These are phyloP conservation scores for Epichloe hybrida DNA, from an alignment of 2,329 filamentous ascomycete genomes.

Conservation along the genomic window DNA sequence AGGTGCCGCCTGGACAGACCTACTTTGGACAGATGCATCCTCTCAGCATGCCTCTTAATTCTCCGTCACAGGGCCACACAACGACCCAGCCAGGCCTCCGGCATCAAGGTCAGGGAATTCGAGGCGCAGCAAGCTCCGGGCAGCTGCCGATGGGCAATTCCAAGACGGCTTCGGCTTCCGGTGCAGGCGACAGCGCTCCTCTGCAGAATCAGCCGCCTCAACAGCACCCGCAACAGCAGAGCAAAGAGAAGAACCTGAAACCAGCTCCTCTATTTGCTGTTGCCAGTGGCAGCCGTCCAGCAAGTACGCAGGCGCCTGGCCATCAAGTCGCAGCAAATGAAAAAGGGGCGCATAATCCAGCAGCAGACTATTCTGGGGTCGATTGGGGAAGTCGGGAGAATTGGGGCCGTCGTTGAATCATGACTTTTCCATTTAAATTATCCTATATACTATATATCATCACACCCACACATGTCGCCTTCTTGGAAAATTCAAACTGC, in stretches of 20 bases:
- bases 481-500: neutral
- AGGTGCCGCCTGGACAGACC: neutral
- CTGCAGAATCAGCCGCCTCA: neutral
- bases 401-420: neutral
- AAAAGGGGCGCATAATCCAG: constrained; percentile 13
- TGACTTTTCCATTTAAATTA: neutral
- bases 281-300: neutral
- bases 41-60: neutral
- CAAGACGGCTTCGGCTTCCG: neutral
- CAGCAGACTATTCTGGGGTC: constrained; percentile 16
- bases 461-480: neutral
- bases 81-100: neutral
- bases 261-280: constrained; percentile 4
- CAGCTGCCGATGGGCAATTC: neutral
- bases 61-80: neutral
- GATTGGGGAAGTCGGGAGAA: constrained; percentile 14
- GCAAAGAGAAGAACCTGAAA: neutral
- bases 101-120: neutral
- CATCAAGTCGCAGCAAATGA: neutral
- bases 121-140: neutral
- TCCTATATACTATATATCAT: neutral
- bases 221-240: neutral
- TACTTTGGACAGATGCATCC: neutral
- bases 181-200: neutral
- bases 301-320: neutral